Base-by-base conservation (phyloP, 140 eudicot species). In the Flaveria floridana region DNA sequence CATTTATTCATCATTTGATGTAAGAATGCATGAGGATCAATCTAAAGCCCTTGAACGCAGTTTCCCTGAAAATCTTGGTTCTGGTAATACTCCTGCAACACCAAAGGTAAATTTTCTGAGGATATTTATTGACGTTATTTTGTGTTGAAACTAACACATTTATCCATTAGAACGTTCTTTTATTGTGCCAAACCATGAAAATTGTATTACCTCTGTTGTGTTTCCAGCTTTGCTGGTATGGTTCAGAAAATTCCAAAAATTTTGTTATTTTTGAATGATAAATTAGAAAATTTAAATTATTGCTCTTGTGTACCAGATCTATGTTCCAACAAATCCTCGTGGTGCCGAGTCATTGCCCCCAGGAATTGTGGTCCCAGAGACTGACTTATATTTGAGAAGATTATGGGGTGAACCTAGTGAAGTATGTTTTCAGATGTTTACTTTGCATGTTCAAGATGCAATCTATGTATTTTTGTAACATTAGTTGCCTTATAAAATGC, bases 281-380 rank as follows among this genome's bases (percentile, higher is more conserved):
- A 55, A 16, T 55, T 55, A 55, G 62, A 55, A 55, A 53, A 55
- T 18, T 6, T 16, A 3, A 19, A n/a, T 72, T 47, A 37, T 57
- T 21, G 47, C 65, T 71, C 65, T 77, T 72, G 67, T 75, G 69
- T 70, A 50, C 68, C 85, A 91, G 97, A 87, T 91, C 53, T 89
- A 75, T 79, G 94, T 91, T 71, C 95, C 94, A 67, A 78, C 95
- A 71, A 91, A 91, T 79, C 97, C 97, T 28, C 95, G 91, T 58
- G 96, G 97, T 70, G 97, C 97, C 11, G 91, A 91, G 85, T 78
- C 89, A 47, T 77, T 91, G 70, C 96, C 97, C 51, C 96, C 97
- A 28, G 96, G 96, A 73, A 91, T 91, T 74, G 88, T 91, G 64
- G 96, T 85, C 69, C 63, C 96, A 44, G 89, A 91, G 77, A 74